Evolutionary conservation across 768 basidiomycete species (phyloP), one percentile per base, ranked within the genome.

Genomic region (Cystobasidium onofrii): DNA sequence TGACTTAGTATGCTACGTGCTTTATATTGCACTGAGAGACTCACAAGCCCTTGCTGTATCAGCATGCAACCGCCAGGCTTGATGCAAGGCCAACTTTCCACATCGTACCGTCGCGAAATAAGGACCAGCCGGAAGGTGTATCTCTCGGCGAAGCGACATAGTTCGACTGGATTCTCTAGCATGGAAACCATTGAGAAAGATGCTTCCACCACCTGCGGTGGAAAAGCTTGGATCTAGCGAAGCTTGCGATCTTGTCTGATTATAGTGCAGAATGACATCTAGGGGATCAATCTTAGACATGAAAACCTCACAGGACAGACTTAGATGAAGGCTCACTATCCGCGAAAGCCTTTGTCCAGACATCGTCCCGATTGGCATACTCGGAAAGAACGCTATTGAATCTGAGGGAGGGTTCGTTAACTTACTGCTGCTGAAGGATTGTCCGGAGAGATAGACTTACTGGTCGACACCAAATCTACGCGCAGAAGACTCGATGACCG

Each of bases 51-150:
- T 44, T 12, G 36, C 66, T 3, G 39, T 44, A 36, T 69, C 66
- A n/a, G 27, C 50, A 54, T 69, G 44, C 66, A 69, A 43, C 6
- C 66, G 66, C 66, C 66, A 69, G 10, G 66, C 66, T 69, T 69
- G 34, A 50, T 69, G 31, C 10, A 69, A 23, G 20, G 41, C 27
- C 18, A 69, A 20, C 20, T 25, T 29, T 13, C 46, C 66, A 27
- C 4, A 17, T 41, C 36, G 7, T 23, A 69, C 25, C 3, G 2
- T 50, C 10, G 66, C 66, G 23, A 69, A 69, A 29, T 69, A 69
- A 2, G 66, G 66, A 15, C 66, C 66, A 1, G 66, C 36, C 2
- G 63, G 36, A 25, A 27, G 23, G 12, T 41, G 25, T 4, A 27
- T 31, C 39, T 41, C 27, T 31, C 27, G 63, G 15, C 10, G 23